Evolutionary conservation across 2,329 filamentous ascomycete genomes (phyloP), one percentile per base, ranked within the genome.

Genomic region (Fusarium drepaniforme): DNA sequence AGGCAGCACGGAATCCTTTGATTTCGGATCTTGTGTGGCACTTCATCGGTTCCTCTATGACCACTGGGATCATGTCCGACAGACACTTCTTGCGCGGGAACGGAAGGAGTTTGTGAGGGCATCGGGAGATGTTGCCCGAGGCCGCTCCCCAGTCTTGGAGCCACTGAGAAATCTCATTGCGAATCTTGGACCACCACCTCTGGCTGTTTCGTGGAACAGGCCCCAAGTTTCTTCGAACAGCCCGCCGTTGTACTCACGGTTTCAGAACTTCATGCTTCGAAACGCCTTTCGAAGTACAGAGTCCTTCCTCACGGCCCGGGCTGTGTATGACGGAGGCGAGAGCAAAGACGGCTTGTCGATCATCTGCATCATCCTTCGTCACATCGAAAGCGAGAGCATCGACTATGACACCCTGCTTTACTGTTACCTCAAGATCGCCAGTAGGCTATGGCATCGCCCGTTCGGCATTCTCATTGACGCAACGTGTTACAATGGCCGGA

Each of bases 211-310:
- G 1, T 93, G 92, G 90, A 93, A 93, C 73, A 85, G 91, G 60
- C 92, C 92, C 12, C 88, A 89, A 60, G 90, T 93, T n/a, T 89
- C 90, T 1, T 81, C 87, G 30, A 93, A 93, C 73, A 89, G 83
- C 21, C 91, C 91, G 6, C 89, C 90, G 1, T 84, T 89, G 8
- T 93, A 93, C 79, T 93, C 91, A 3, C 86, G 91, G 28, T 93
- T 93, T 74, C 92, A 93, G 74, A 90, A 93, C 74, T 93, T 93
- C 77, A 93, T 93, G 92, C 86, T 93, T 56, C 88, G 89, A 21
- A 93, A 93, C 79, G 91, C 91, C 3, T 91, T 92, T 73, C 87
- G 90, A 42, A 90, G 89, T 74, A 90, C 89, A 0, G 92, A 93
- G 75, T 92, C 90, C 4, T 90, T 92, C 68, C 81, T 92, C 25